Percentiles rank a stretch among this genome's conserved stretches.
Evolutionary conservation across 2,329 filamentous ascomycete genomes (phyloP).

Genomic region (Aspergillus tamarii): DNA sequence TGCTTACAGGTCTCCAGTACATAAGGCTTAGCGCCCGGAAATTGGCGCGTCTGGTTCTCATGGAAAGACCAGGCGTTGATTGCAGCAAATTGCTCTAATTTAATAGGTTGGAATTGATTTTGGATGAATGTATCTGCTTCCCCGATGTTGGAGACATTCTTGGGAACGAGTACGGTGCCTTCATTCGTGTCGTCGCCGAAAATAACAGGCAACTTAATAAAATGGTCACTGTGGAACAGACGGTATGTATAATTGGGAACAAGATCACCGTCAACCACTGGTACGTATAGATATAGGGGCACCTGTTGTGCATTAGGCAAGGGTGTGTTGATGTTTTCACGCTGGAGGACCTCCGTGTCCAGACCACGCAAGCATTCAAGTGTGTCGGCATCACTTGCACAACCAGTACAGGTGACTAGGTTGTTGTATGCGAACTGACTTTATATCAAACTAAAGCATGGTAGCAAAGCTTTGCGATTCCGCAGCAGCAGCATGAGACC

Average conservation of each 20-base stretch:
- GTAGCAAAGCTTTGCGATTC: conserved; percentile 58
- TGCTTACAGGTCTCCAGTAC: conserved; percentile 62
- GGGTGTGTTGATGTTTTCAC: conserved; percentile 49
- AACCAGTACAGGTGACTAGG: conserved; percentile 54
- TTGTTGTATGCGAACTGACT: conserved; percentile 58
- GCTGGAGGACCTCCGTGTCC: conserved; percentile 48
- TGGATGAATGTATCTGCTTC: conserved; percentile 60
- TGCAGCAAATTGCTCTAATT: conserved; percentile 50
- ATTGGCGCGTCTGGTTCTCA: conserved; percentile 46
- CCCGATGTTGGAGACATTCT: conserved; percentile 46
- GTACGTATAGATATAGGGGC: conserved; percentile 56
- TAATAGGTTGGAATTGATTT: conserved; percentile 62
- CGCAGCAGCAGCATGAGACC: conserved; percentile 55
- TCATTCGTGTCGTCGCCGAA: conserved; percentile 66
- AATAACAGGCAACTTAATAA: conserved; percentile 58
- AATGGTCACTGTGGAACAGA: conserved; percentile 53
- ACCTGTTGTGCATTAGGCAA: conserved; percentile 48
- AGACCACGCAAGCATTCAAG: conserved; percentile 55
- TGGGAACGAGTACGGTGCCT: conserved; percentile 64
- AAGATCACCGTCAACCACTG: conserved; percentile 56
- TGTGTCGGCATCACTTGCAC: conserved; percentile 43
- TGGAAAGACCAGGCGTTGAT: conserved; percentile 63
- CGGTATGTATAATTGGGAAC: conserved; percentile 54
- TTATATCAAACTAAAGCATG: conserved; percentile 51
- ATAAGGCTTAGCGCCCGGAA: conserved; percentile 54